Percentiles rank a stretch among this genome's conserved stretches.
phyloP scores from a whole-genome alignment of 768 basidiomycete genomes.

The Ephemerocybe angulata region DNA sequence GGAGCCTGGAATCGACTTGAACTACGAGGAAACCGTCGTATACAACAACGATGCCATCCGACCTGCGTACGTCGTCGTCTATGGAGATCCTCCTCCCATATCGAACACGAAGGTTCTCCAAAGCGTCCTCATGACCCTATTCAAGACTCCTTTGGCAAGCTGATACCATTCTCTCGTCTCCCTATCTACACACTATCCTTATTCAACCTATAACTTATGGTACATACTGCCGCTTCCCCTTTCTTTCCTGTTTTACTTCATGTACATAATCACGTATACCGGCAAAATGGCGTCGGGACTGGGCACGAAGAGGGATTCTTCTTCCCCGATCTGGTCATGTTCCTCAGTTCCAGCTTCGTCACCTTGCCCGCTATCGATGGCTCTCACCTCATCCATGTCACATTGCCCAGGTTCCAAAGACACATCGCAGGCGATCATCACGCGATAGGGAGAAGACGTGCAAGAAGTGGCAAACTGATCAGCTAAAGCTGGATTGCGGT shows the following conservation, averaged over 20 bases:
- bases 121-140: constrained; percentile 35
- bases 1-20: constrained; percentile 59
- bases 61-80: constrained; percentile 64
- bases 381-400: constrained; percentile 26
- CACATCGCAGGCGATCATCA: constrained; percentile 59
- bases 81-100: constrained; percentile 35
- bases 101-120: constrained; percentile 28
- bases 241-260: constrained; percentile 24
- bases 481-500: constrained; percentile 53
- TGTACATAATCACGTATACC: constrained; percentile 58
- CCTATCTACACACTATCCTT: constrained; percentile 8
- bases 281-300: constrained; percentile 54
- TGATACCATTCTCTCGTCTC: constrained; percentile 19
- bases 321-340: constrained; percentile 37
- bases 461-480: constrained; percentile 64
- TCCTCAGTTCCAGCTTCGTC: too few relatives aligned
- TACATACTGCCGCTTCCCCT: background rate
- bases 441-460: constrained; percentile 61
- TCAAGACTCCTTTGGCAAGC: constrained; percentile 45
- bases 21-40: constrained; percentile 68
- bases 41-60: constrained; percentile 65
- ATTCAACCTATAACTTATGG: background rate
- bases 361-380: constrained; percentile 12
- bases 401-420: constrained; percentile 36
- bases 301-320: constrained; percentile 51